These are phyloP conservation scores for Pestalotiopsis sp. DNA, from an alignment of 2,329 filamentous ascomycete species.

Conservation along the genomic window DNA sequence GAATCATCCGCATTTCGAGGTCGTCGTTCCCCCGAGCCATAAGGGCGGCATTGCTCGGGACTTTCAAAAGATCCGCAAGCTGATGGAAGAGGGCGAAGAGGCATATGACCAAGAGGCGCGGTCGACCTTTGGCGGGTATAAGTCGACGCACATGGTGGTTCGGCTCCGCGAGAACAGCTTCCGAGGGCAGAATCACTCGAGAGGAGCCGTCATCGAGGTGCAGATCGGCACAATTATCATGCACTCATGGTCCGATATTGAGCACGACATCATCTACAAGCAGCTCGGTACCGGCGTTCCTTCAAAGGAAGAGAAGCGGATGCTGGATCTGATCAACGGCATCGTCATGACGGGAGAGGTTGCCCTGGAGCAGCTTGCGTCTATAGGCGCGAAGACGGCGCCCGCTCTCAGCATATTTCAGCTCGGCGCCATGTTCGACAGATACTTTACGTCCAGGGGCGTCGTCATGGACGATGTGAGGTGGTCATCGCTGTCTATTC, in stretches of 20 bases:
- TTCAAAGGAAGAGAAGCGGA: not conserved
- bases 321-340: not conserved
- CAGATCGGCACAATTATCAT: constrained; percentile 28
- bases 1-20: not conserved
- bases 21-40: not conserved
- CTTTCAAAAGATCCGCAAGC: not conserved
- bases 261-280: constrained; percentile 31
- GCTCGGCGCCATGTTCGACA: no score
- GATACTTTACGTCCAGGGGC: no score
- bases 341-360: not conserved
- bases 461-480: no score
- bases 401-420: not conserved
- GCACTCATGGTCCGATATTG: constrained; percentile 28
- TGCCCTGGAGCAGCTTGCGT: not conserved
- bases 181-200: not conserved
- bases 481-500: no score
- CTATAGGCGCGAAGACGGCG: not conserved
- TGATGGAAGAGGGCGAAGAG: not conserved
- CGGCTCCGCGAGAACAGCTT: not conserved
- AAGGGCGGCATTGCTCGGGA: not conserved
- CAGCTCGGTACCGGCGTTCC: not conserved
- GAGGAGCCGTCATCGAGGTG: constrained; percentile 22
- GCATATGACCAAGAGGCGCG: not conserved
- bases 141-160: not conserved
- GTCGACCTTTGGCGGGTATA: not conserved